phyloP scores from a whole-genome alignment of 495 filamentous ascomycete genomes.

The Sphaerosporella brunnea region DNA sequence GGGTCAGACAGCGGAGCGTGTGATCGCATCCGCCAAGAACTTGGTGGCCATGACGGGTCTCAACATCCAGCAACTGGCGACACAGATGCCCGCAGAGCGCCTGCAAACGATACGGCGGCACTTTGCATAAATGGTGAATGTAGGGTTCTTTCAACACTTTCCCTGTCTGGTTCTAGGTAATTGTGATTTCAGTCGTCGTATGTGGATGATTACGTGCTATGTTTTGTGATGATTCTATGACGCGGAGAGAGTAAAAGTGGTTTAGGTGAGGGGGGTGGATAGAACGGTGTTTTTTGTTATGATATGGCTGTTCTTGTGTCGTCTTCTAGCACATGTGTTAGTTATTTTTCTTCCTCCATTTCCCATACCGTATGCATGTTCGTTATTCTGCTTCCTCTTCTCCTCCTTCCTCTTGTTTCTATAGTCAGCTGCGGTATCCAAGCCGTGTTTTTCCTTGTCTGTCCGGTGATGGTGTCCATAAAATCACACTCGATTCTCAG shows the following conservation, averaged over 20 bases:
- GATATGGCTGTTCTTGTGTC: too few species aligned
- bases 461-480: too few species aligned
- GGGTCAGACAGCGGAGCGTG: constrained; percentile 55
- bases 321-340: too few species aligned
- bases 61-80: constrained; percentile 51
- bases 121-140: constrained; percentile 35
- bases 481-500: too few species aligned
- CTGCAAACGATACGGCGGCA: constrained; percentile 56
- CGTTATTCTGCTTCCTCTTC: too few species aligned
- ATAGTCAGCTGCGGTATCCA: too few species aligned
- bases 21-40: constrained; percentile 53
- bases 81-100: constrained; percentile 52
- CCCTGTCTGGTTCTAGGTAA: not conserved
- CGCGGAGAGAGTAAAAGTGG: not conserved
- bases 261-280: not conserved
- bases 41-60: constrained; percentile 51
- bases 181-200: not conserved
- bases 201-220: not conserved
- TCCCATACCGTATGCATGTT: too few species aligned
- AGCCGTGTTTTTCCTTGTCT: too few species aligned
- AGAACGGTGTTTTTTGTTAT: not conserved
- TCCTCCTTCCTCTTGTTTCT: too few species aligned
- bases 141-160: not conserved
- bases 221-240: not conserved
- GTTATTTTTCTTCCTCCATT: too few species aligned